Percentiles rank a stretch among this genome's conserved stretches.
These are phyloP conservation scores for Pyrenophora graminea DNA, from an alignment of 2,329 filamentous ascomycete species.

Conservation along the genomic window DNA sequence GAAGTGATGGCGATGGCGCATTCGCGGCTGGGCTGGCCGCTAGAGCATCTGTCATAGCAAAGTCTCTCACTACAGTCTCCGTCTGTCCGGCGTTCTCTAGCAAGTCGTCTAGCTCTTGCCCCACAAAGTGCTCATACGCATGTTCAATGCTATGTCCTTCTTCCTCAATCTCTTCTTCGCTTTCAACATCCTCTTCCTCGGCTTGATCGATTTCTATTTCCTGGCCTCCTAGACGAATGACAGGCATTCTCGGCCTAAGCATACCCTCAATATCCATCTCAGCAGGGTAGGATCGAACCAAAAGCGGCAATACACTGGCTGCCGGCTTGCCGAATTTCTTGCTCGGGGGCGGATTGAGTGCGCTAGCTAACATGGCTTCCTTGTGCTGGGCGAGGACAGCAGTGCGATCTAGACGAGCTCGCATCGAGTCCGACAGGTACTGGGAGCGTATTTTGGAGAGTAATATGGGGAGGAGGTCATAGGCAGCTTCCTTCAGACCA, in stretches of 20 bases:
- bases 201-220: conserved; percentile 30
- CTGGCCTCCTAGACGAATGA: conserved; percentile 38
- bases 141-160: conserved; percentile 1
- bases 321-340: conserved; percentile 64
- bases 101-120: conserved; percentile 33
- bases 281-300: conserved; percentile 67
- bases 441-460: conserved; percentile 68
- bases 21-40: neutral
- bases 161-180: conserved; percentile 54
- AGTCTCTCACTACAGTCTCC: conserved; percentile 17
- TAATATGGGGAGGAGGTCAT: conserved; percentile 63
- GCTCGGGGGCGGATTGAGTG: conserved; percentile 74
- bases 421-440: conserved; percentile 69
- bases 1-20: neutral
- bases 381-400: conserved; percentile 72
- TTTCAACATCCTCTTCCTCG: conserved; percentile 21
- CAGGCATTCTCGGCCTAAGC: conserved; percentile 57
- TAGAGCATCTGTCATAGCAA: conserved; percentile 21
- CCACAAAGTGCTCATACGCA: conserved; percentile 54
- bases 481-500: conserved; percentile 62
- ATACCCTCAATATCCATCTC: conserved; percentile 73
- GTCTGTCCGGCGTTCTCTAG: conserved; percentile 24
- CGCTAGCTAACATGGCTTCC: conserved; percentile 77
- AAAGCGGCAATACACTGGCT: conserved; percentile 78
- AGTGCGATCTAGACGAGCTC: conserved; percentile 78